Base-by-base conservation (phyloP, 495 filamentous ascomycete genomes). In the Aspergillus panamensis region DNA sequence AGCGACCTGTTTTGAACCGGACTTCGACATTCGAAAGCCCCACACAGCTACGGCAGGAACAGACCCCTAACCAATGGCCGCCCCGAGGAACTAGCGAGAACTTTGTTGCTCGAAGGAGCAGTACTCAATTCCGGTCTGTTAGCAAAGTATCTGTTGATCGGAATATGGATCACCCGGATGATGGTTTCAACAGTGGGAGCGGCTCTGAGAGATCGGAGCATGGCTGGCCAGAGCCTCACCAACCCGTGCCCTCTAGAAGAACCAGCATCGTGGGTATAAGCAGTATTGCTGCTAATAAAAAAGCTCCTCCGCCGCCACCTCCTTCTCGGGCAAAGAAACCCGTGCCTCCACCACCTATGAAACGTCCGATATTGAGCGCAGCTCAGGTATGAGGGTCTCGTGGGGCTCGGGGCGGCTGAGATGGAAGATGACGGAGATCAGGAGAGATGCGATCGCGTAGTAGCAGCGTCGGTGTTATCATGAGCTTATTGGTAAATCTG, bases 311-410 rank as follows among this genome's bases (percentile, higher is more conserved):
- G 7, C 90, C 90, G 35, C 90, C 90, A 20, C 90, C 90, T 12
- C 90, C 90, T n/a, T 87, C 85, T 57, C 77, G 89, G 61, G 73
- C 83, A 12, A 92, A 89, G 82, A 95, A 89, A 39, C 76, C 87
- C 8, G 88, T 89, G 48, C 90, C 89, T 17, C 77, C 78, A 29
- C 79, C 77, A 6, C 77, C 79, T 3, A 74, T 75, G 72, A 82
- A 82, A 63, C 65, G 77, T 25, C 68, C 69, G 21, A 55, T 76
- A 56, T 53, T 76, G 10, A 70, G 75, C 50, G 69, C 68, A 13
- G 60, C 57, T 1, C 64, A 70, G 51, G 60, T 59, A 14, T 77
- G 62, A 56, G 20, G 20, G n/a, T 13, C 1, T 37, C 8, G n/a
- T 10, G 51, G 3, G 20, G 33, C 20, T 45, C 9, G 42, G 19